These are phyloP conservation scores for Thalassiosira livingstoniorum DNA, from an alignment of 352 stramenopile genomes.

Conservation along the genomic window DNA sequence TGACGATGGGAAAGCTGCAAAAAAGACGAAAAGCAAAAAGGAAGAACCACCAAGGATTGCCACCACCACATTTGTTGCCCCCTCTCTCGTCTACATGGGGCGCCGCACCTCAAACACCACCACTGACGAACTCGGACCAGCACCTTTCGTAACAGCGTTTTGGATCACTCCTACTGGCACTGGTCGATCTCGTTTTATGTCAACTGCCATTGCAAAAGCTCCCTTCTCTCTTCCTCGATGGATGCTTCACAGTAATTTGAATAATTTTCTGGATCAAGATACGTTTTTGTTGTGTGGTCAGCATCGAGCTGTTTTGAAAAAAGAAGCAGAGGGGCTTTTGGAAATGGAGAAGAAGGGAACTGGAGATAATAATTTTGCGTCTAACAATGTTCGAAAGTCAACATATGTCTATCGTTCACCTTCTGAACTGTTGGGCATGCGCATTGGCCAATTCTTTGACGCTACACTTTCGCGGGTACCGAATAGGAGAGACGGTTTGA, in stretches of 20 bases:
- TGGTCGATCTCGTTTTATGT: constrained; percentile 70
- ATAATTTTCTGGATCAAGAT: constrained; percentile 82
- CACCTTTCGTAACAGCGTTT: constrained; percentile 63
- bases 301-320: constrained; percentile 59
- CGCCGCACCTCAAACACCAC: constrained; percentile 46
- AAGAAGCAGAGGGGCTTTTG: constrained; percentile 59
- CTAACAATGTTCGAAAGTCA: constrained; percentile 47
- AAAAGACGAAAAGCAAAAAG: constrained; percentile 14
- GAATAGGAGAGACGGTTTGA: constrained; percentile 58
- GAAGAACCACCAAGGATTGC: constrained; percentile 33
- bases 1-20: not conserved
- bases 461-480: constrained; percentile 57
- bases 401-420: constrained; percentile 67
- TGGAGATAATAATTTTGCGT: not conserved
- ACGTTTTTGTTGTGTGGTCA: constrained; percentile 70
- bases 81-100: constrained; percentile 40
- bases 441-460: constrained; percentile 71
- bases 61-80: constrained; percentile 57
- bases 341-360: not conserved
- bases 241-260: constrained; percentile 59
- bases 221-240: constrained; percentile 56
- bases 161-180: constrained; percentile 66
- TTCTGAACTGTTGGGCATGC: constrained; percentile 56
- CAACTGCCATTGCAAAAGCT: constrained; percentile 44
- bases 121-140: no score